Evolutionary conservation across 169 alveolate genomes (phyloP).

Genomic region (Neospora caninum): DNA sequence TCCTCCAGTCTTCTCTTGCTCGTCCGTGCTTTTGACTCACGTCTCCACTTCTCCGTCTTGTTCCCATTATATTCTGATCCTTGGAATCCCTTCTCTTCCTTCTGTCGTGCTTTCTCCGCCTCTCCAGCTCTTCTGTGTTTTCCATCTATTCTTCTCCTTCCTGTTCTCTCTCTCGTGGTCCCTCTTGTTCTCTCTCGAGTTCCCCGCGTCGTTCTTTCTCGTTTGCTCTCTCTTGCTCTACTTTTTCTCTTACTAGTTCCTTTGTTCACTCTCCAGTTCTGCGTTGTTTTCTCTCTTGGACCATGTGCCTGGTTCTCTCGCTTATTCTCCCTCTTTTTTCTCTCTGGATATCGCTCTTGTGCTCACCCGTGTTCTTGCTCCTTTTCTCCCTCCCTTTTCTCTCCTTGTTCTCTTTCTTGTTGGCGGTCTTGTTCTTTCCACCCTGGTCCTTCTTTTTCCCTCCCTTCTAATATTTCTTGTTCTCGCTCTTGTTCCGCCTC

Average conservation of each 20-base stretch:
- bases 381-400: background rate
- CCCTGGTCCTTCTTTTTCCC: no score
- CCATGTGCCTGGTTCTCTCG: no score
- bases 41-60: background rate
- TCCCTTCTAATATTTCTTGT: no score
- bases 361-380: no score
- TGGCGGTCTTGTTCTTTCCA: no score
- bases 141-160: background rate
- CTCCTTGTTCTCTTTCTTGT: conserved; percentile 5
- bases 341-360: no score
- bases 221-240: background rate
- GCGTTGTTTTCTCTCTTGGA: no score
- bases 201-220: background rate
- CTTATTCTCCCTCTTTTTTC: no score
- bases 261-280: background rate
- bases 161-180: background rate
- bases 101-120: no score
- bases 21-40: no score
- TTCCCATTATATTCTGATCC: background rate
- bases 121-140: no score
- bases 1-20: no score
- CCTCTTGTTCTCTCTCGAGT: background rate
- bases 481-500: background rate
- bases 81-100: background rate
- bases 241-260: background rate